Evolutionary conservation across 169 alveolate genomes (phyloP), one percentile per base, ranked within the genome.

Genomic region (Ophryocystis elektroscirrha): DNA sequence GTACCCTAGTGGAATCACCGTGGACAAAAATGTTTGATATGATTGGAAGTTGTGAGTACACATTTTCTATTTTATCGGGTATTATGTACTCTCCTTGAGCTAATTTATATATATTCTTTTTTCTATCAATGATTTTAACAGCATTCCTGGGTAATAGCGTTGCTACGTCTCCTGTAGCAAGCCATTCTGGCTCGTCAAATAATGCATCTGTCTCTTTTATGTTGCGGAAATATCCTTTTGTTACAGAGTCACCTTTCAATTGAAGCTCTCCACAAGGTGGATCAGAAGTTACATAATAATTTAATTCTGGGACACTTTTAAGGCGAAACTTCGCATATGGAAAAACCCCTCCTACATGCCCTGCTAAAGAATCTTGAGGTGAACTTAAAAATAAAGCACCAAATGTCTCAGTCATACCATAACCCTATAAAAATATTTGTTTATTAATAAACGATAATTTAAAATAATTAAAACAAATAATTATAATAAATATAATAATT

Each of bases 131-230:
- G 38, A 84, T 74, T 38, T 70, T 78, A n/a, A 81, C 38, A 24
- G 63, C 63, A 15, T n/a, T 46, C 0, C 41, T 22, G 58, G 66
- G 64, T 36, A 29, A 27, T 5, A 53, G 18, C 20, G 42, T 49
- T 2, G 85, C 95, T 16, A 85, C 71, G 67, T 85, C 95, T 18
- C 95, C 95, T 15, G 86, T 69, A 57, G 77, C 87, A 20, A 85
- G 49, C 88, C 92, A 85, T 2, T 89, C 92, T 7, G 83, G 85
- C 22, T 43, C 48, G 67, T 81, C 91, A 32, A 83, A 47, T 12
- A 79, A 71, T 45, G 62, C 81, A 3, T 25, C 42, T 24, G 88
- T 78, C 56, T 70, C 71, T 32, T 73, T 69, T 1, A 57, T 43
- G 23, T 56, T 51, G 23, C 56, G 47, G 55, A 56, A 63, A 38